Conservation (phyloP, 352 stramenopile genomes). For the Porosira glacialis region DNA sequence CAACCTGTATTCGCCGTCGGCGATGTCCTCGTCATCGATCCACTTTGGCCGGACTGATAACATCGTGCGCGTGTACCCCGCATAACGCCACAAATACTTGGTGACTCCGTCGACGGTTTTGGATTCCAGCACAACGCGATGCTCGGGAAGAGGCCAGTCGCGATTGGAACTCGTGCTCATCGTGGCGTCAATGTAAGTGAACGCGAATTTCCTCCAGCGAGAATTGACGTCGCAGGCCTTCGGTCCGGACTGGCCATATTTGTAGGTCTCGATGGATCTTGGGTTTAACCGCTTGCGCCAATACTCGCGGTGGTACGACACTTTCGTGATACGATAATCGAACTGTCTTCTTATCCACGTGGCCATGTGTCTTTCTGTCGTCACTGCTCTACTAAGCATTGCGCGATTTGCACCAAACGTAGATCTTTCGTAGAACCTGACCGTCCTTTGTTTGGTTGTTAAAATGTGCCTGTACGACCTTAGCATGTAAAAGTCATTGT, state of each 20-base stretch:
- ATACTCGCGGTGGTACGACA: constrained; percentile 30
- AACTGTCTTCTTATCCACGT: too few relatives aligned
- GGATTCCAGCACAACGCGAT: constrained; percentile 26
- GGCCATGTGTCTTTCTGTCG: too few relatives aligned
- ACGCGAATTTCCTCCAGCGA: constrained; percentile 47
- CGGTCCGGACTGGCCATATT: constrained; percentile 28
- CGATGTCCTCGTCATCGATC: constrained; percentile 1
- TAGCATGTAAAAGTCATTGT: constrained; percentile 15
- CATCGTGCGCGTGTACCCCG: constrained; percentile 32
- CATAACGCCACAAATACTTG: constrained; percentile 38
- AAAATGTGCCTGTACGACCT: constrained; percentile 14
- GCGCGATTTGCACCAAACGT: constrained; percentile 36
- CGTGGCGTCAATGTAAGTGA: constrained; percentile 29
- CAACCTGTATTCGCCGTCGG: constrained; percentile 16
- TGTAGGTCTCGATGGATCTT: constrained; percentile 22
- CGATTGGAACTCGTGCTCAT: too few relatives aligned
- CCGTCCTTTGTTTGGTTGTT: constrained; percentile 4
- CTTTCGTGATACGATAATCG: too few relatives aligned
- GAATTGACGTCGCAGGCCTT: constrained; percentile 24
- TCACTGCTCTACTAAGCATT: too few relatives aligned
- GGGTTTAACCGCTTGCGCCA: constrained; percentile 37
- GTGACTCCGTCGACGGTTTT: not conserved
- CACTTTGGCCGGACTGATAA: constrained; percentile 18
- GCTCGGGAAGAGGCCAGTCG: constrained; percentile 25
- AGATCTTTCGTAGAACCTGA: constrained; percentile 41